Conservation (phyloP, 805 yeast genomes). For the Spathaspora girioi region DNA sequence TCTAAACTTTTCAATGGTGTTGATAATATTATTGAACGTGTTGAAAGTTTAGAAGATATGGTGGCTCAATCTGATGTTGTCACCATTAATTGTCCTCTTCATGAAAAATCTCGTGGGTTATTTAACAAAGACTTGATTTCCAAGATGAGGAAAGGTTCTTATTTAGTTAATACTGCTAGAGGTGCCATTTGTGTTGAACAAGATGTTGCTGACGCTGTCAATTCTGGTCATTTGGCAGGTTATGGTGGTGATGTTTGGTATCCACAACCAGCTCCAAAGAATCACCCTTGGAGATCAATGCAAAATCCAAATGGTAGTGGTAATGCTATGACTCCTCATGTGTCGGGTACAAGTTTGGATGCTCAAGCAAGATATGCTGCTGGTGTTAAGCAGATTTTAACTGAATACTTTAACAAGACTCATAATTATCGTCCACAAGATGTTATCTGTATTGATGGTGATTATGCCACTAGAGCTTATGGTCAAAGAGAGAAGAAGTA, state of each 20-base stretch:
- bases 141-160: conserved; percentile 70
- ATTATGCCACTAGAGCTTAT: conserved; percentile 70
- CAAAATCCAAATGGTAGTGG: conserved; percentile 63
- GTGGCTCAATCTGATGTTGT: conserved; percentile 68
- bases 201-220: conserved; percentile 72
- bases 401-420: conserved; percentile 58
- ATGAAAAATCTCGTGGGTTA: conserved; percentile 63
- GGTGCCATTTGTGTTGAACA: conserved; percentile 75
- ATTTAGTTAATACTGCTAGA: conserved; percentile 76
- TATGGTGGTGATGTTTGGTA: conserved; percentile 86
- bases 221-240: conserved; percentile 66
- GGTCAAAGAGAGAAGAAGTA: conserved; percentile 38
- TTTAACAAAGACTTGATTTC: conserved; percentile 63
- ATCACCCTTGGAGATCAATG: conserved; percentile 77
- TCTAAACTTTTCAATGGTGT: conserved; percentile 44
- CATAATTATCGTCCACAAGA: conserved; percentile 74
- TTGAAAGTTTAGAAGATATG: conserved; percentile 59
- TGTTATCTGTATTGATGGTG: conserved; percentile 66
- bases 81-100: conserved; percentile 75
- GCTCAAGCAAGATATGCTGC: conserved; percentile 73
- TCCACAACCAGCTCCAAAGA: conserved; percentile 78
- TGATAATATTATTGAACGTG: conserved; percentile 54
- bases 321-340: conserved; percentile 83
- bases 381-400: conserved; percentile 65
- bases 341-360: conserved; percentile 75